A percentile compares a stretch with the other conserved stretches of the same genome.
Evolutionary conservation across 768 basidiomycete genomes (phyloP).

Genomic region (Baorangia bicolor): DNA sequence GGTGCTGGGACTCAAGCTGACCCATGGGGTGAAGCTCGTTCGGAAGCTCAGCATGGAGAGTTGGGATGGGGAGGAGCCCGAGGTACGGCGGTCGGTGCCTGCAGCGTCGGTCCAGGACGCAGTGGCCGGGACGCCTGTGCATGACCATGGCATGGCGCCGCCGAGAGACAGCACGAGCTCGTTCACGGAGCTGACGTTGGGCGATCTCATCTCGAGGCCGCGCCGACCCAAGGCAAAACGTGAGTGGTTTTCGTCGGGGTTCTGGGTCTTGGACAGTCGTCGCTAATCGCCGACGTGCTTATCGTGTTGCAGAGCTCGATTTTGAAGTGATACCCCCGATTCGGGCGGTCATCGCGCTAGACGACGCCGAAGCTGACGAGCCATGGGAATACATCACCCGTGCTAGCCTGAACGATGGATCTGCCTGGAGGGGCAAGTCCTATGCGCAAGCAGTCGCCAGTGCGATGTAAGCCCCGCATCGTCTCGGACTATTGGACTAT

Average conservation of each 20-base stretch:
- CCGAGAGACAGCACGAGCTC: constrained; percentile 5
- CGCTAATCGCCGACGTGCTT: neutral
- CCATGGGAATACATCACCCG: constrained; percentile 35
- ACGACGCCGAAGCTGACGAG: constrained; percentile 29
- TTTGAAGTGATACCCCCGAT: constrained; percentile 33
- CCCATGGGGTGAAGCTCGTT: constrained; percentile 14
- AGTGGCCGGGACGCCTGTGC: neutral
- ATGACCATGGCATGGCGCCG: neutral
- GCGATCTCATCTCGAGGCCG: constrained; percentile 26
- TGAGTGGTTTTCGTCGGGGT: constrained; percentile 9
- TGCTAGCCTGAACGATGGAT: constrained; percentile 26
- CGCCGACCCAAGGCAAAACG: constrained; percentile 25
- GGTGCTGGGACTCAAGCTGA: constrained; percentile 20
- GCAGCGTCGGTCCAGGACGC: neutral
- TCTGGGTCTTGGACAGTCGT: neutral
- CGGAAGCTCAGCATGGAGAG: constrained; percentile 29
- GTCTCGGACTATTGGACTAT: neutral
- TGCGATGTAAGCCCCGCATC: constrained; percentile 17
- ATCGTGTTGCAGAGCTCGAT: constrained; percentile 19
- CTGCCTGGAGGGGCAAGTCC: constrained; percentile 32
- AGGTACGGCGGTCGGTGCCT: neutral
- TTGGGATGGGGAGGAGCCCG: constrained; percentile 29
- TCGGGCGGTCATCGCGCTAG: constrained; percentile 33
- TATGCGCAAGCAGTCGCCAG: constrained; percentile 30
- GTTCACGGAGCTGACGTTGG: constrained; percentile 25